Conservation (phyloP, 768 basidiomycete species). For the Myochromella boudieri region DNA sequence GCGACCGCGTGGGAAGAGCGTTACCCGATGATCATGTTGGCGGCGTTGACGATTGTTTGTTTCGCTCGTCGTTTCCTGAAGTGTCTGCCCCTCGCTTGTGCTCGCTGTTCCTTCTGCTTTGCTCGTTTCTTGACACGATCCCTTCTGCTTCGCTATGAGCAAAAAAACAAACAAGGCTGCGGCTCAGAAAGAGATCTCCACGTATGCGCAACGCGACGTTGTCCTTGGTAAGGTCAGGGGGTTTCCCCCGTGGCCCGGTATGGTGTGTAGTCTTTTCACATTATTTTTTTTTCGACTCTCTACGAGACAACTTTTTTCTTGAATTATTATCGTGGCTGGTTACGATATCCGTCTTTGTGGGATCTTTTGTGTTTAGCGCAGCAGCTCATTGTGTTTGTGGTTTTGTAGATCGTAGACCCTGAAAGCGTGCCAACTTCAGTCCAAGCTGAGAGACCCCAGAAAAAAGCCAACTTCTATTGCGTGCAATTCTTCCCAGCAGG, state of each 20-base stretch:
- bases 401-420: conserved; percentile 77
- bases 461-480: conserved; percentile 70
- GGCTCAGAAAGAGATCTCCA: conserved; percentile 35
- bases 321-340: not conserved
- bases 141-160: conserved; percentile 32
- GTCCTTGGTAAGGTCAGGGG: conserved; percentile 94
- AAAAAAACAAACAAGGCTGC: conserved; percentile 51
- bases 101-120: not conserved
- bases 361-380: no score
- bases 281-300: conserved; percentile 13
- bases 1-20: conserved; percentile 1
- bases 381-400: conserved; percentile 4
- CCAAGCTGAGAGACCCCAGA: conserved; percentile 69
- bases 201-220: conserved; percentile 75
- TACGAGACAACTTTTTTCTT: not conserved
- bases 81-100: not conserved
- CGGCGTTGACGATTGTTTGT: conserved; percentile 4
- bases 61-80: not conserved
- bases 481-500: conserved; percentile 90
- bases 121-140: no score
- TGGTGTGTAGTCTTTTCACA: conserved; percentile 59
- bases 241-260: conserved; percentile 93
- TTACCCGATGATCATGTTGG: no score
- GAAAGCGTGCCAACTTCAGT: conserved; percentile 62
- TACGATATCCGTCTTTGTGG: no score